Base-by-base conservation (phyloP, 345 rosid genomes). In the Pelargonium nanum region DNA sequence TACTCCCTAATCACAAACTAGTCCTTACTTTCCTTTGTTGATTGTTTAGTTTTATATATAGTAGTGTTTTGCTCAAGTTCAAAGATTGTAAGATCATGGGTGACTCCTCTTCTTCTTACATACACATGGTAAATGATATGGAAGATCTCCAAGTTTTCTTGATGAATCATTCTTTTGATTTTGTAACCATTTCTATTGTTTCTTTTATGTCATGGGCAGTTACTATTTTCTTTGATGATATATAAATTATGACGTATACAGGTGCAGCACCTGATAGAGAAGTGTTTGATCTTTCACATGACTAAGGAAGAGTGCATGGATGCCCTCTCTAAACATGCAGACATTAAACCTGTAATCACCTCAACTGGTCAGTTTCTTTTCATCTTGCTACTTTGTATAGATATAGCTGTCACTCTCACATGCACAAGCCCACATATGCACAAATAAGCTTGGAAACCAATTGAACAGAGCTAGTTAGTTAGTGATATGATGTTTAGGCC, bases 181-280 rank as follows among this genome's bases (percentile, higher is more conserved):
- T 22, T 45, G 24, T 48, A 20, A 12, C 2, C 15, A 0, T 21
- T 50, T 57, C 13, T 22, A 48, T 32, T 23, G 55, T 34, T 48
- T 44, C 8, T 7, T 23, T 23, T 50, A 19, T 4, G 15, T 23
- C 24, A 19, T 4, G 15, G 21, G 0, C 8, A 19, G 19, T 24
- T 22, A 4, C 54, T 28, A 45, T 15, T 57, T 9, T 40, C 53
- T 64, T 20, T 56, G 32, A 59, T 32, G 23, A 20, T 55, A 23
- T 19, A 23, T 53, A 21, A 4, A 19, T 0, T 26, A 25, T 48
- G 25, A 40, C 51, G 19, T 21, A 30, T 63, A 72, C 69, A 91
- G 98, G 98, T 91, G 68, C 98, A 91, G 65, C 95, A 74, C 76
- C 82, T 91, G 34, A 91, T 91, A 61, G 98, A 91, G 72, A 86